Evolutionary conservation across 176 grass and related monocot species (phyloP).

Genomic region (Musa troglodytarum): DNA sequence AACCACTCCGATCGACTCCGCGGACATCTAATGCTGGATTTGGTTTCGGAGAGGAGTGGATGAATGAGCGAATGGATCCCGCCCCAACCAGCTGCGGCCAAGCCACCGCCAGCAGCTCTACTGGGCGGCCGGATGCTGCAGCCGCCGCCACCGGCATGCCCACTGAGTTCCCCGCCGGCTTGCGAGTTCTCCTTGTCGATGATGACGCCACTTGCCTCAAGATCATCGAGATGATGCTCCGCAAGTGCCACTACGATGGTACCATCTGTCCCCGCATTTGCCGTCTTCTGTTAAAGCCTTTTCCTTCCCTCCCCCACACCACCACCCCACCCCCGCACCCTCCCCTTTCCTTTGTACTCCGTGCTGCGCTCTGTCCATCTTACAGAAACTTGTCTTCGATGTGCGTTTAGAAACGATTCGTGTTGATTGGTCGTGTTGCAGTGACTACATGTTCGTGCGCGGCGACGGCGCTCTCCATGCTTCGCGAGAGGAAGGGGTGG

Average conservation of each 20-base stretch:
- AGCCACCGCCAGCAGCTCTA: not conserved
- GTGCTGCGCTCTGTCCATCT: not conserved
- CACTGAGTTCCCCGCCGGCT: not conserved
- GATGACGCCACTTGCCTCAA: slow-evolving; percentile 3
- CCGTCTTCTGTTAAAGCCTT: too few species aligned
- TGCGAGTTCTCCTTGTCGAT: slow-evolving; percentile 13
- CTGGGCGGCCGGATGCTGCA: not conserved
- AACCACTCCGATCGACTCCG: not conserved
- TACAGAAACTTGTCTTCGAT: not conserved
- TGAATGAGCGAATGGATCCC: not conserved
- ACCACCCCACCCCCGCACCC: not conserved
- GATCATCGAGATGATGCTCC: slow-evolving; percentile 11
- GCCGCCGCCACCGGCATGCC: not conserved
- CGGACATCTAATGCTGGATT: not conserved
- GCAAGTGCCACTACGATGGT: slow-evolving; percentile 16
- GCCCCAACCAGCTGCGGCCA: not conserved
- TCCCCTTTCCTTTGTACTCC: not conserved
- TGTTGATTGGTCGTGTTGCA: not conserved
- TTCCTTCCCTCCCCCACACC: too few species aligned
- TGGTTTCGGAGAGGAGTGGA: not conserved
- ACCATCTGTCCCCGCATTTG: too few species aligned
- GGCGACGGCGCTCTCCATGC: not conserved
- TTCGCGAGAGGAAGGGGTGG: not conserved
- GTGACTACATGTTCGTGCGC: slow-evolving; percentile 4
- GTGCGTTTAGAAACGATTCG: not conserved